Conservation (phyloP, 208 protist genomes). For the Trypanosoma caninum region DNA sequence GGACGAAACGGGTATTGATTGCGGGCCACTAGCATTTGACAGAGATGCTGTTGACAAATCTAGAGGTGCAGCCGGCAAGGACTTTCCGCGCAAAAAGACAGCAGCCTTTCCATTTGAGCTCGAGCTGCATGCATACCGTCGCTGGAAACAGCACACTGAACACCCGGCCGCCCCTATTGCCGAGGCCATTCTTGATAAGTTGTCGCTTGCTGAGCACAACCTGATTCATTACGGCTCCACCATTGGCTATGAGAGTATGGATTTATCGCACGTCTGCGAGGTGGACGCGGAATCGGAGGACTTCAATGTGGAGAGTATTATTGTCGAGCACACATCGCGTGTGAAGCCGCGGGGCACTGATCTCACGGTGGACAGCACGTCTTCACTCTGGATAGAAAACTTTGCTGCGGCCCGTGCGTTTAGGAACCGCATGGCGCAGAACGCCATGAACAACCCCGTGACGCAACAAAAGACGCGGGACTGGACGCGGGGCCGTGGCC, state of each 20-base stretch:
- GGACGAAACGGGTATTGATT: slow-evolving; percentile 52
- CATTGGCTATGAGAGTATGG: slow-evolving; percentile 76
- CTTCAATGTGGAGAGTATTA: slow-evolving; percentile 83
- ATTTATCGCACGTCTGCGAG: slow-evolving; percentile 78
- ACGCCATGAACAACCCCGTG: slow-evolving; percentile 32
- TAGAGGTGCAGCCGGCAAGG: not conserved
- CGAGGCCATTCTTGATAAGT: slow-evolving; percentile 78
- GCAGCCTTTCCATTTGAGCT: slow-evolving; percentile 86
- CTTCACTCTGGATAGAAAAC: slow-evolving; percentile 85
- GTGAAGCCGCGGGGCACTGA: slow-evolving; percentile 63
- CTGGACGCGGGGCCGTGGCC: slow-evolving; percentile 6
- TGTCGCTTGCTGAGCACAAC: slow-evolving; percentile 78
- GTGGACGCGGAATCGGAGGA: slow-evolving; percentile 76
- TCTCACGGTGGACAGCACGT: slow-evolving; percentile 77
- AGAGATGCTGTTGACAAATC: not conserved
- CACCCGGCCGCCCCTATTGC: slow-evolving; percentile 67
- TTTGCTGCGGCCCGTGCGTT: slow-evolving; percentile 79
- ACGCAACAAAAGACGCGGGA: slow-evolving; percentile 13
- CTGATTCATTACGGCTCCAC: slow-evolving; percentile 73
- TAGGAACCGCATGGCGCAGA: slow-evolving; percentile 51
- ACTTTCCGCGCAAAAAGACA: slow-evolving; percentile 60
- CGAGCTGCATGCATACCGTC: slow-evolving; percentile 72
- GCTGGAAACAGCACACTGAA: slow-evolving; percentile 74
- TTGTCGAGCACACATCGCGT: slow-evolving; percentile 80
- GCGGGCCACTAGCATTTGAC: not conserved